Conservation (phyloP, 1,284 basidiomycete species). For the Jaminaea rosea region DNA sequence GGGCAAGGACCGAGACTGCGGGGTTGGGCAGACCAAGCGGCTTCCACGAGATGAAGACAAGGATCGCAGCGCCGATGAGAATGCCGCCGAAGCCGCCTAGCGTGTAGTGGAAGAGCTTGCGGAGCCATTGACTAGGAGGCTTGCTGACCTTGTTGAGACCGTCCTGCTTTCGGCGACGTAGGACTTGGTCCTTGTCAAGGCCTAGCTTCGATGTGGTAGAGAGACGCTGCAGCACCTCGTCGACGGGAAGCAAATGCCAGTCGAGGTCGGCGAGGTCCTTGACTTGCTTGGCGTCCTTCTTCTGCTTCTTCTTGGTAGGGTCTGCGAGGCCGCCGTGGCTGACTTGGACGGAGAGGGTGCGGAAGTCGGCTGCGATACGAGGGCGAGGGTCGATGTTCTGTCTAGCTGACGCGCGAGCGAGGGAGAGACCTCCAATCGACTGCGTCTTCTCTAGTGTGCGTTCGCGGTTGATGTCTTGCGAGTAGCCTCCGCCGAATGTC, state of each 20-base stretch:
- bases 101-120: conserved; percentile 53
- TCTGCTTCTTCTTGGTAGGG: conserved; percentile 3
- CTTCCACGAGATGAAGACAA: conserved; percentile 54
- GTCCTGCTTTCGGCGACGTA: conserved; percentile 51
- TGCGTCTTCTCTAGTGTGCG: conserved; percentile 5
- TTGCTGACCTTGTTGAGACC: conserved; percentile 54
- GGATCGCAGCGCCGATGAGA: conserved; percentile 54
- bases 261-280: conserved; percentile 51
- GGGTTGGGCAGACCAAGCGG: conserved; percentile 53
- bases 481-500: background rate
- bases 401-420: background rate
- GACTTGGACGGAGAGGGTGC: conserved; percentile 36
- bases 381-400: conserved; percentile 12
- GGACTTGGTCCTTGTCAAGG: conserved; percentile 53
- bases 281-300: no score
- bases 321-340: conserved; percentile 21
- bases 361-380: conserved; percentile 32
- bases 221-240: conserved; percentile 54
- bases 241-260: conserved; percentile 53
- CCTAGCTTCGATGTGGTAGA: conserved; percentile 45
- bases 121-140: conserved; percentile 52
- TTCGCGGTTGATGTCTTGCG: background rate
- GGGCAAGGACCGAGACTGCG: conserved; percentile 54
- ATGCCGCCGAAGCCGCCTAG: conserved; percentile 58
- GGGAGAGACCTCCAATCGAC: conserved; percentile 3